These are phyloP conservation scores for Pleurostoma richardsiae DNA, from an alignment of 2,329 filamentous ascomycete species.

Conservation along the genomic window DNA sequence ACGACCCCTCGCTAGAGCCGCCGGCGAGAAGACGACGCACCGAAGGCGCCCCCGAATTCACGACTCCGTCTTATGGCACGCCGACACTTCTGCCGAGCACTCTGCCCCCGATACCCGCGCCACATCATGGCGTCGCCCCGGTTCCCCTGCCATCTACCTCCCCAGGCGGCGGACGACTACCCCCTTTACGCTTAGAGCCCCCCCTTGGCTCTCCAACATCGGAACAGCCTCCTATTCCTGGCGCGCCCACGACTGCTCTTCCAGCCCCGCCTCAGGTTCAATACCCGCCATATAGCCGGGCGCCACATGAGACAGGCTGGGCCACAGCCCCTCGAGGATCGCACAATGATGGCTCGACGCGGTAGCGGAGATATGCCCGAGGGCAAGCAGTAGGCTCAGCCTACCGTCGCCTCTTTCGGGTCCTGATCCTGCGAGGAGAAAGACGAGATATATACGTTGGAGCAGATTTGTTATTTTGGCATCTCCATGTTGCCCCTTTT, in stretches of 20 bases:
- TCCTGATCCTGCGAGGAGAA: too few species aligned
- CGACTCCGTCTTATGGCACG: constrained; percentile 32
- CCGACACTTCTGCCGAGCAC: constrained; percentile 22
- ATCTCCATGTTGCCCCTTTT: too few species aligned
- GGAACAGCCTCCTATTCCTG: constrained; percentile 9
- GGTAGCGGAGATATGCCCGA: too few species aligned
- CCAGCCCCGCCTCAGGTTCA: constrained; percentile 7
- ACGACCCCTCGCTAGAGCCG: constrained; percentile 39
- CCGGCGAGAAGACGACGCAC: constrained; percentile 41
- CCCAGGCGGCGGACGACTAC: constrained; percentile 36
- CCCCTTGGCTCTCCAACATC: constrained; percentile 18
- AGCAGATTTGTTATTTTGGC: too few species aligned
- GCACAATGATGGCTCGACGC: too few species aligned
- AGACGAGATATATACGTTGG: too few species aligned
- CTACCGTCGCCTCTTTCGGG: too few species aligned
- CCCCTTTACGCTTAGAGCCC: constrained; percentile 43
- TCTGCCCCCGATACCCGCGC: constrained; percentile 35
- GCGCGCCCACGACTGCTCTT: constrained; percentile 6
- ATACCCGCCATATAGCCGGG: constrained; percentile 16
- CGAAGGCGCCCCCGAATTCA: constrained; percentile 39
- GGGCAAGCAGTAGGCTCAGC: too few species aligned
- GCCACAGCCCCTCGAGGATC: constrained; percentile 19
- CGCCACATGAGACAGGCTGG: constrained; percentile 32
- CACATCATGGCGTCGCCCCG: constrained; percentile 27
- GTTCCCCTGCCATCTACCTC: constrained; percentile 32